Conservation (phyloP, 371 early-diverging fungal genomes). For the Massospora cicadina region DNA sequence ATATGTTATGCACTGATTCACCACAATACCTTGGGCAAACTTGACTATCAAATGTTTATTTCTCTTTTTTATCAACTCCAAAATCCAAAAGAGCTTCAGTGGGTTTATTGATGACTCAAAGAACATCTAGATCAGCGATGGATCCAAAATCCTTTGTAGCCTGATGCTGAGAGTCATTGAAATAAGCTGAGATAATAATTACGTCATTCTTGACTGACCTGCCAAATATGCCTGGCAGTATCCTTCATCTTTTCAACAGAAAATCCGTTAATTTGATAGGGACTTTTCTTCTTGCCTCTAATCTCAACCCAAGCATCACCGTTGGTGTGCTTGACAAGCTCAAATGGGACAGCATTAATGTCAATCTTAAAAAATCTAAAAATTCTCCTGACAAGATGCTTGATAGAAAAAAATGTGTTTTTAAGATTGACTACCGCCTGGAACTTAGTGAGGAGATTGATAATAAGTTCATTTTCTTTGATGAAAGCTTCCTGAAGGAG, state of each 20-base stretch:
- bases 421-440: constrained; percentile 86
- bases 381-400: constrained; percentile 90
- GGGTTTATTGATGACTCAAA: constrained; percentile 98
- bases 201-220: constrained; percentile 81
- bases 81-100: constrained; percentile 98
- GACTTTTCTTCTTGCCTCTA: constrained; percentile 82
- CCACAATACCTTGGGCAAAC: no score
- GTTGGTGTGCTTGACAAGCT: constrained; percentile 75
- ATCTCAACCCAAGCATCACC: constrained; percentile 96
- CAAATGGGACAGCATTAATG: constrained; percentile 71
- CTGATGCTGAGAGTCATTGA: no score
- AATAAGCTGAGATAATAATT: no score
- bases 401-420: constrained; percentile 86
- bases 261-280: constrained; percentile 86
- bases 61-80: constrained; percentile 95
- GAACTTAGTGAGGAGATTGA: constrained; percentile 91
- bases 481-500: no score
- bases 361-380: constrained; percentile 74
- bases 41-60: no score
- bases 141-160: constrained; percentile 97
- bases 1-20: no score
- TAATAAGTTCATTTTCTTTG: no score
- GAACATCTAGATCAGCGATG: constrained; percentile 90
- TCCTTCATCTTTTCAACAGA: constrained; percentile 91
- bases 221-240: constrained; percentile 67